Base-by-base conservation (phyloP, 305 asterid genomes). In the Fraxinus latifolia region DNA sequence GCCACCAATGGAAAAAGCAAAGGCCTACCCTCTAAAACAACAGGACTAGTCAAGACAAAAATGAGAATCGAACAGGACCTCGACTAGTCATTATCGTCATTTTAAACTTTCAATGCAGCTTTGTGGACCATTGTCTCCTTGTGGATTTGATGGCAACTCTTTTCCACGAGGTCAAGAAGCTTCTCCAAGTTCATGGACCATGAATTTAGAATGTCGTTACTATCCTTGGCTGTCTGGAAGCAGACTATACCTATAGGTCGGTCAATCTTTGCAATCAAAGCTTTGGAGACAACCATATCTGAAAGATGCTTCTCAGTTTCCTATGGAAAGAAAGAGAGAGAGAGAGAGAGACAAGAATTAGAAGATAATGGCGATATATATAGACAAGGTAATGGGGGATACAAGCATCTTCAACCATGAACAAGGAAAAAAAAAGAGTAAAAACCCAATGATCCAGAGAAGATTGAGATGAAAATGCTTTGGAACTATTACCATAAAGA, bases 81-180 rank as follows among this genome's bases (percentile, higher is more conserved):
- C 36, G 1, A 7, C 34, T 23, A 67, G 74, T 12, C 34, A 67
- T 34, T 67, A 1, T 7, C 3, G 3, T 23, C 32, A 65, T 67
- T 68, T 90, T 88, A 92, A 80, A 89, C 90, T 86, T 88, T 93
- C 78, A 95, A 80, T n/a, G 91, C 94, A 68, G 94, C 90, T 87
- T 91, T 94, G 93, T 94, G 97, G 79, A 96, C 91, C 97, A 96
- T 96, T 0, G 90, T 93, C 90, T 94, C 99, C 91, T 94, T 96
- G 93, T 96, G 99, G 74, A 96, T 96, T 86, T 96, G 99, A 90
- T 94, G 98, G 92, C 98, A 96, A 85, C 99, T 94, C 91, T 96
- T 96, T 85, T 96, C 99, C 0, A 94, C 97, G 37, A 96, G 98
- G 90, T 94, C 99, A 11, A 96, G 99, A 81, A 96, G 93, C 87